These are phyloP conservation scores for Globisporangium mamillatum DNA, from an alignment of 352 stramenopile species.

Conservation along the genomic window DNA sequence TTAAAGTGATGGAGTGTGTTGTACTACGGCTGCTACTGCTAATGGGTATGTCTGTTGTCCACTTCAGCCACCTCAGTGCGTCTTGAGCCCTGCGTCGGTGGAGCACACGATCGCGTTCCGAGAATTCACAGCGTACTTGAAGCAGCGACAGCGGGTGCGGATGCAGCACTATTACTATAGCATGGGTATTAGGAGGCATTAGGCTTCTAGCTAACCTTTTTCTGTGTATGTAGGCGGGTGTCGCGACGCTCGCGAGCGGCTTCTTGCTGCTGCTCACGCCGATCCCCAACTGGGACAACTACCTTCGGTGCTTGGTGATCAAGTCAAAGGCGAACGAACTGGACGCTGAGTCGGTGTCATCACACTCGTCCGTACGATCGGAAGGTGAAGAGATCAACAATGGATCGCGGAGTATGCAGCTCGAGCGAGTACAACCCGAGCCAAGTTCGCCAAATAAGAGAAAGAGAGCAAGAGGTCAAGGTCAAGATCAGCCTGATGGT, in stretches of 20 bases:
- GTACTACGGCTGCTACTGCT: not conserved
- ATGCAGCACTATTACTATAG: too few relatives aligned
- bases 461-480: not conserved
- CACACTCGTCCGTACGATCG: not conserved
- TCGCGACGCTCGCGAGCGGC: constrained; percentile 40
- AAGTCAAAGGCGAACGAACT: constrained; percentile 30
- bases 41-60: not conserved
- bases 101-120: constrained; percentile 34
- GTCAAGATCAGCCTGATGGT: not conserved
- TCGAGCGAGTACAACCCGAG: not conserved
- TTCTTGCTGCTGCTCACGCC: constrained; percentile 55
- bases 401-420: not conserved
- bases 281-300: constrained; percentile 31
- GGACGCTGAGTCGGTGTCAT: constrained; percentile 3
- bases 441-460: constrained; percentile 5
- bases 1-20: not conserved
- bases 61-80: constrained; percentile 49
- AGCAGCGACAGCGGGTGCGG: constrained; percentile 42
- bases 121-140: constrained; percentile 50
- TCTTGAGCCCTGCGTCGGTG: constrained; percentile 30
- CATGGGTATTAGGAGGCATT: not conserved
- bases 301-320: constrained; percentile 52
- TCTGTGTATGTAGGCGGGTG: constrained; percentile 39
- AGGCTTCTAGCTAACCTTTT: not conserved
- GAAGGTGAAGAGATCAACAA: not conserved